Conservation (phyloP, 441 rosid species). For the Macaranga tanarius region DNA sequence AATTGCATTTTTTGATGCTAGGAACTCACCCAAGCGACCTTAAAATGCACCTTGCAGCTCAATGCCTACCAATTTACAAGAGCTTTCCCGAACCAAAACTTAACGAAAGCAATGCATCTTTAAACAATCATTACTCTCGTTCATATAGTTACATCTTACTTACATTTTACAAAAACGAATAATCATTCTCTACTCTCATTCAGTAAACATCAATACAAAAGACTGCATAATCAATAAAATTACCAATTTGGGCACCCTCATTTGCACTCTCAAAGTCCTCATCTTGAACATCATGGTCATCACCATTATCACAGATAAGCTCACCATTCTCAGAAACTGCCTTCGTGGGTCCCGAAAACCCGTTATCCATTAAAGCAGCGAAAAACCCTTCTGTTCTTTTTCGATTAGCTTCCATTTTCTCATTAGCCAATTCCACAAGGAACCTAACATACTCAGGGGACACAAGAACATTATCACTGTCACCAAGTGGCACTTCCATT, state of each 20-base stretch:
- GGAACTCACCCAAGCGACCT: background rate
- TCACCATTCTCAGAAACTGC: constrained; percentile 17
- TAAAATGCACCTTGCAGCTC: background rate
- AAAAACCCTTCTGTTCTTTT: constrained; percentile 65
- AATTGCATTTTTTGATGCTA: background rate
- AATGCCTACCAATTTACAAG: background rate
- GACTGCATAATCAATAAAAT: constrained; percentile 8
- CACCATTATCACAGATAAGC: constrained; percentile 15
- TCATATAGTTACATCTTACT: too few species aligned
- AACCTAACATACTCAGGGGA: constrained; percentile 64
- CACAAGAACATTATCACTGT: constrained; percentile 48
- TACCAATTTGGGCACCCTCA: constrained; percentile 30
- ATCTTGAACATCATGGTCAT: constrained; percentile 8
- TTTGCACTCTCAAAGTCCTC: constrained; percentile 18
- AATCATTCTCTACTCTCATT: background rate
- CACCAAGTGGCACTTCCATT: constrained; percentile 87
- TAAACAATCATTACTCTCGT: too few species aligned
- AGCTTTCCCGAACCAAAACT: too few species aligned
- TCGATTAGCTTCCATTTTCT: constrained; percentile 85
- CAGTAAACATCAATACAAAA: background rate
- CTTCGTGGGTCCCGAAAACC: constrained; percentile 24
- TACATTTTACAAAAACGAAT: too few species aligned
- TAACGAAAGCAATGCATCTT: too few species aligned
- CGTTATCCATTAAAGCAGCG: constrained; percentile 38
- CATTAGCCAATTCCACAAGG: constrained; percentile 69